Conservation (phyloP, 2,329 filamentous ascomycete species). For the Aschersonia sp. region DNA sequence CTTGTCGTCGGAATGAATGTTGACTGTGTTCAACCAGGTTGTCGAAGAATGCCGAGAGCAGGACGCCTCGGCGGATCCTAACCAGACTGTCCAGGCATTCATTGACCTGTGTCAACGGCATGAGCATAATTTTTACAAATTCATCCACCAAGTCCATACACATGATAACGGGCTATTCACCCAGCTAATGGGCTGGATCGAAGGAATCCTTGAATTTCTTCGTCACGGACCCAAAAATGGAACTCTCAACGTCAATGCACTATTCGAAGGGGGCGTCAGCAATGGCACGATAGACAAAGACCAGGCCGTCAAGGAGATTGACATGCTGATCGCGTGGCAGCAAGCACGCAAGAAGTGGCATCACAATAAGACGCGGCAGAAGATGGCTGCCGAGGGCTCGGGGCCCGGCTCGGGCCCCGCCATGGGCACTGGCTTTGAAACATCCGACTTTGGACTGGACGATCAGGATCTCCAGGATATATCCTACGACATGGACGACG, state of each 20-base stretch:
- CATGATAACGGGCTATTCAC: slow-evolving; percentile 96
- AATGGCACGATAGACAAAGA: slow-evolving; percentile 53
- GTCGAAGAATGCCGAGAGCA: slow-evolving; percentile 51
- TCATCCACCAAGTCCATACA: slow-evolving; percentile 92
- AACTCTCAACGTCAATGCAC: slow-evolving; percentile 83
- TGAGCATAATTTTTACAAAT: slow-evolving; percentile 96
- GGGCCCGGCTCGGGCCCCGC: slow-evolving; percentile 31
- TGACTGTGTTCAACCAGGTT: slow-evolving; percentile 25
- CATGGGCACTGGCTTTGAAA: slow-evolving; percentile 50
- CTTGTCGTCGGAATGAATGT: neutral
- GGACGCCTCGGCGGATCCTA: slow-evolving; percentile 87
- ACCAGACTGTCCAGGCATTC: slow-evolving; percentile 95
- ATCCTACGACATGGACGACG: slow-evolving; percentile 56
- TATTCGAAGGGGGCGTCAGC: slow-evolving; percentile 69
- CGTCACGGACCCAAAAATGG: slow-evolving; percentile 74
- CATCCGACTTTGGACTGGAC: slow-evolving; percentile 80
- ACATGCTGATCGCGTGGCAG: slow-evolving; percentile 83
- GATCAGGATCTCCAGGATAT: slow-evolving; percentile 78
- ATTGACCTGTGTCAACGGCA: slow-evolving; percentile 93
- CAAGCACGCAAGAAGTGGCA: slow-evolving; percentile 96
- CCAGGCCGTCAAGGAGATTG: slow-evolving; percentile 64
- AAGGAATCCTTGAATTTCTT: slow-evolving; percentile 86
- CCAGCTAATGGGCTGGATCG: slow-evolving; percentile 92
- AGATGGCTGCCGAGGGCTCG: slow-evolving; percentile 78
- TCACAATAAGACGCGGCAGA: slow-evolving; percentile 91